Base-by-base conservation (phyloP, 257 asterid genomes). In the Catharanthus roseus region DNA sequence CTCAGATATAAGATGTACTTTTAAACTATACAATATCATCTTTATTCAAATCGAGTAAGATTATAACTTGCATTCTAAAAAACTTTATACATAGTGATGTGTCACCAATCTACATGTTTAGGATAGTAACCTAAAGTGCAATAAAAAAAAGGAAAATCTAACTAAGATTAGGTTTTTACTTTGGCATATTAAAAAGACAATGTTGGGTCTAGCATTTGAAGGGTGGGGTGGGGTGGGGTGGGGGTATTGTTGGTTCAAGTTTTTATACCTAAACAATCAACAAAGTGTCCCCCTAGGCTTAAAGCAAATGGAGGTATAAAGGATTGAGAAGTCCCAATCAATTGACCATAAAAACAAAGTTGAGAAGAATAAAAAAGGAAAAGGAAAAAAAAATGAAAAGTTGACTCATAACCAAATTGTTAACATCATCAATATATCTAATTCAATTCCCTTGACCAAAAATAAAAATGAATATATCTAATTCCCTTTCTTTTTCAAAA, bases 331-430 rank as follows among this genome's bases (percentile, higher is more conserved):
- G 62, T 68, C 33, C 56, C 31, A 49, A 18, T 67, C 60, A 33
- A 61, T 51, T 68, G 63, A 68, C 72, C n/a, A 34, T 2, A 11
- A 68, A 50, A 33, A 42, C 45, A 61, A 61, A 61, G 67, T 19
- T 16, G 67, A 34, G n/a, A 61, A 61, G 66, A 61, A 61, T 18
- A 8, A 61, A 61, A 61, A 26, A 26, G 34, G 34, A 61, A 33
- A 12, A 2, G 26, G 42, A 38, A 38, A 3, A 19, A 18, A 36
- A 68, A 15, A 33, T 29, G 8, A 45, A 54, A 7, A 44, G 23
- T 26, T 45, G 36, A 42, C 70, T 49, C n/a, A 28, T 10, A 10
- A 28, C 24, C n/a, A 53, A 53, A 18, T 4, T 69, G 74, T 69
- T 51, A 55, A 38, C 74, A 56, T 58, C 39, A 42, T 16, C 44